Evolutionary conservation across 2,329 filamentous ascomycete genomes (phyloP).

Genomic region (Fusarium protoensiforme): DNA sequence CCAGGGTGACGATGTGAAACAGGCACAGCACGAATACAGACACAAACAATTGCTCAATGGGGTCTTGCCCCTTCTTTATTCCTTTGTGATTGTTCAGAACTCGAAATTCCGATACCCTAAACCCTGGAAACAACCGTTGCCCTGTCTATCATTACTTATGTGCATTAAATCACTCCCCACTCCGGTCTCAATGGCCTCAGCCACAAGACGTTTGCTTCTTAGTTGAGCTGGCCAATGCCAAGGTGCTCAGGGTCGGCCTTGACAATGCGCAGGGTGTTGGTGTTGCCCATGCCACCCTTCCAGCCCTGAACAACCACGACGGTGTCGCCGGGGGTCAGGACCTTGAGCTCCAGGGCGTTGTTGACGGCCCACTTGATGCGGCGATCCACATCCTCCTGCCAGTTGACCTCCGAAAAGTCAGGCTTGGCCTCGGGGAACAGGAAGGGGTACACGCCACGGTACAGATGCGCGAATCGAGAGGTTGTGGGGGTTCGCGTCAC

Average conservation of each 20-base stretch:
- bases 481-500: conserved; percentile 88
- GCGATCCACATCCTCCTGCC: conserved; percentile 98
- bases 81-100: conserved; percentile 37
- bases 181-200: conserved; percentile 11
- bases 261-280: conserved; percentile 79
- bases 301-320: conserved; percentile 90
- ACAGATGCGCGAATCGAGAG: conserved; percentile 91
- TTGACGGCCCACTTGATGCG: conserved; percentile 97
- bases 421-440: conserved; percentile 93
- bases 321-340: conserved; percentile 77
- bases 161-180: conserved; percentile 39
- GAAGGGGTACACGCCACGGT: conserved; percentile 98
- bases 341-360: conserved; percentile 84
- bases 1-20: too few relatives aligned
- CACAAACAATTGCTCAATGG: conserved; percentile 2
- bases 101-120: conserved; percentile 41
- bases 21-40: not conserved
- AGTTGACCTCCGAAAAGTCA: conserved; percentile 91
- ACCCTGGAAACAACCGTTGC: conserved; percentile 41
- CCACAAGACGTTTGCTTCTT: conserved; percentile 24
- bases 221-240: conserved; percentile 60
- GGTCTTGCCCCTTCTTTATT: conserved; percentile 31
- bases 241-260: conserved; percentile 70
- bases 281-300: conserved; percentile 92
- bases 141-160: conserved; percentile 47